Percentiles rank a stretch among this genome's conserved stretches.
Evolutionary conservation across 164 flowering plant genomes (phyloP).

Genomic region (Houttuynia cordata): DNA sequence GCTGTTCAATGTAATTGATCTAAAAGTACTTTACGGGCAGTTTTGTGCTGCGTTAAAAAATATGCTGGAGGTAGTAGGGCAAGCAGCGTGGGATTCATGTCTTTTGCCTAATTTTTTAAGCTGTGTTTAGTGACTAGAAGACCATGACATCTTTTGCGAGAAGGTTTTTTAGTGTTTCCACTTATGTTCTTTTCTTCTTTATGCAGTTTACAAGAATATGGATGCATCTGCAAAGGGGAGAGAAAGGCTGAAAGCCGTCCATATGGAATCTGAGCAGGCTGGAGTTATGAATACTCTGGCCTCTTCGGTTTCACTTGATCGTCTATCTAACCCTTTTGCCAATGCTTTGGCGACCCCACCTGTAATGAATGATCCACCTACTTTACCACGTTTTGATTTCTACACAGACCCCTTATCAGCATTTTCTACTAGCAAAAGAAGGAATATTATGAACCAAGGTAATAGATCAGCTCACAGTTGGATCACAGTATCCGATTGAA

Average conservation of each 20-base stretch:
- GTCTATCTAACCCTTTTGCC: slow-evolving; percentile 51
- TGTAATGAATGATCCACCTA: slow-evolving; percentile 1
- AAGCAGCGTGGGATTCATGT: too few species aligned
- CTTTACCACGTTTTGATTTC: slow-evolving; percentile 52
- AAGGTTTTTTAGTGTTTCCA: too few species aligned
- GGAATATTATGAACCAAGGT: slow-evolving; percentile 8
- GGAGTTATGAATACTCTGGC: slow-evolving; percentile 9
- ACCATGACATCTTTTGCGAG: too few species aligned
- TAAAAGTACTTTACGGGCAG: too few species aligned
- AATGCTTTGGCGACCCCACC: slow-evolving; percentile 19
- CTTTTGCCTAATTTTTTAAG: too few species aligned
- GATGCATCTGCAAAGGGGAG: slow-evolving; percentile 47
- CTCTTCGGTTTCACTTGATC: slow-evolving; percentile 5
- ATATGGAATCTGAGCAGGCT: slow-evolving; percentile 43
- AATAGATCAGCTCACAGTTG: background rate
- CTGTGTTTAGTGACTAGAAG: too few species aligned
- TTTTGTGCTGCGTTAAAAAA: too few species aligned
- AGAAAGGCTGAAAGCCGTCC: slow-evolving; percentile 73
- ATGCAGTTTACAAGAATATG: slow-evolving; percentile 1
- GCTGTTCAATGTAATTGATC: too few species aligned
- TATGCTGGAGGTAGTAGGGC: too few species aligned
- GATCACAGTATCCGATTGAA: background rate
- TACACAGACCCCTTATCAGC: slow-evolving; percentile 80
- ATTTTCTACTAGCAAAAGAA: slow-evolving; percentile 39
- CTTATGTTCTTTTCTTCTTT: background rate